Percentiles rank a stretch among this genome's conserved stretches.
Conservation (phyloP, 2,329 filamentous ascomycete species). For the Fusarium luffae region DNA sequence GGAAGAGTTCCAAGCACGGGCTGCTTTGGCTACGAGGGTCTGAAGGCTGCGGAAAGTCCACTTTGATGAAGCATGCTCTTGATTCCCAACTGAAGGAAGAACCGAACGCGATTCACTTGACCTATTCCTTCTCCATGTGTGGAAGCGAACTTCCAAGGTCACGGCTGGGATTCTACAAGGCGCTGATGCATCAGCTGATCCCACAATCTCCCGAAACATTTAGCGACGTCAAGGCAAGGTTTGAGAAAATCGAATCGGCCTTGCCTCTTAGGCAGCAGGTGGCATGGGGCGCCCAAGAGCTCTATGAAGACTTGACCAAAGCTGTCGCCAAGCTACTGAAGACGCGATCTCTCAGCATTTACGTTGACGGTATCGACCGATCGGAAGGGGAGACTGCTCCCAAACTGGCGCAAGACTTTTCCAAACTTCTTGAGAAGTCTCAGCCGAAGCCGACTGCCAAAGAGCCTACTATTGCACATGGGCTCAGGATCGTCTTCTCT, state of each 20-base stretch:
- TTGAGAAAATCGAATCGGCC: neutral
- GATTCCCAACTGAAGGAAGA: neutral
- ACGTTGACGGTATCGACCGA: neutral
- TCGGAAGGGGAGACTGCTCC: neutral
- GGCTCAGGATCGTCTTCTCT: neutral
- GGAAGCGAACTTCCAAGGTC: neutral
- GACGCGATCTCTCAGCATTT: neutral
- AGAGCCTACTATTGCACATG: neutral
- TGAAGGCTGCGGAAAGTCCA: constrained; percentile 6
- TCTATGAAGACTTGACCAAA: neutral
- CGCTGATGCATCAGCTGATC: neutral
- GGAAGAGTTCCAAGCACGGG: neutral
- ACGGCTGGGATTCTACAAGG: neutral
- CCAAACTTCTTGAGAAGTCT: constrained; percentile 2
- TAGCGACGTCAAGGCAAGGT: neutral
- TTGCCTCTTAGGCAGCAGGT: neutral
- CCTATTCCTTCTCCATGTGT: neutral
- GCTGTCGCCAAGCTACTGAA: neutral
- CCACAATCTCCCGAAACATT: neutral
- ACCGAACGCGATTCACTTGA: neutral
- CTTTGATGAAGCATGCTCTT: neutral
- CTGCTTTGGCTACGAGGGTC: neutral
- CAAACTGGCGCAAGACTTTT: constrained; percentile 7
- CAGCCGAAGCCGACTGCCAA: neutral
- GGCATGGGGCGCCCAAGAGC: neutral